Conservation (phyloP, 768 basidiomycete species). For the Strobilomyces echinocephalus region DNA sequence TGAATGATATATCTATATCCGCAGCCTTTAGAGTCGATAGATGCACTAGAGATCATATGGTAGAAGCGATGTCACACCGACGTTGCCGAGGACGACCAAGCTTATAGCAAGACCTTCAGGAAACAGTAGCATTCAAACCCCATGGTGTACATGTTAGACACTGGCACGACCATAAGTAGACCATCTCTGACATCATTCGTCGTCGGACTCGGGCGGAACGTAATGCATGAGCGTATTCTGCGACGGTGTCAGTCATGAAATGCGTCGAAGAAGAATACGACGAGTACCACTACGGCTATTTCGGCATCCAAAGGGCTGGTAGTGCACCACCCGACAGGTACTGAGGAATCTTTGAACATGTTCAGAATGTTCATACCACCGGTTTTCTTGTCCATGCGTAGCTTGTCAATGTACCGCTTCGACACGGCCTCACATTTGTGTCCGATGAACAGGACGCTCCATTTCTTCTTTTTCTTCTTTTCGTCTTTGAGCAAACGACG, state of each 20-base stretch:
- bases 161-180: neutral
- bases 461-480: neutral
- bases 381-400: neutral
- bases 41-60: neutral
- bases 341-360: neutral
- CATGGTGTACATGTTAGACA: neutral
- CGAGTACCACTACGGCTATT: neutral
- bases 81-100: neutral
- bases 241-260: neutral
- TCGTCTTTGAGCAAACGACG: neutral
- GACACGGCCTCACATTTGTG: neutral
- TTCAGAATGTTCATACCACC: neutral
- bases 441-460: constrained; percentile 3
- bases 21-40: neutral
- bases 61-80: neutral
- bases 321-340: constrained; percentile 1
- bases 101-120: neutral
- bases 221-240: constrained; percentile 2
- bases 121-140: neutral
- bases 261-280: neutral
- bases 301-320: neutral
- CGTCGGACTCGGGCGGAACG: neutral
- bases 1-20: neutral
- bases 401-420: neutral
- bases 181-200: neutral